phyloP scores from a whole-genome alignment of 331 rosid genomes.

The Acacia concinna region DNA sequence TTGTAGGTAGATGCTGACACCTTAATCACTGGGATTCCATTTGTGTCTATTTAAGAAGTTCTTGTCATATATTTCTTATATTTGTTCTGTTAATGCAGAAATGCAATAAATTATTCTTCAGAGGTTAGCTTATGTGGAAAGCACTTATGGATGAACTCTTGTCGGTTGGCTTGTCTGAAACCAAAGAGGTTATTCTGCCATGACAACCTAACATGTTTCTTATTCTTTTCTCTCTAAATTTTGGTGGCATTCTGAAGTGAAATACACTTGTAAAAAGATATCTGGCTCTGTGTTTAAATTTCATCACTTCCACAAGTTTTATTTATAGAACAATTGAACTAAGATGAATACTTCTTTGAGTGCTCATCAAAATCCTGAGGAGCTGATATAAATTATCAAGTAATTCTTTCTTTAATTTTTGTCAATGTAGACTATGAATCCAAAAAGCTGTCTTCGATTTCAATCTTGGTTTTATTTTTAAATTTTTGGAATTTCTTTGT shows the following conservation, averaged over 20 bases:
- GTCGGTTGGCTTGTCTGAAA: conserved; percentile 69
- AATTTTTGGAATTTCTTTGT: not conserved
- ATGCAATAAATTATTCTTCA: conserved; percentile 64
- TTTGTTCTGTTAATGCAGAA: conserved; percentile 33
- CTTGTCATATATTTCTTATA: not conserved
- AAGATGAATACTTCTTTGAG: not conserved
- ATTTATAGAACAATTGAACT: conserved; percentile 9
- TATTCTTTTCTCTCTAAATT: too few relatives aligned
- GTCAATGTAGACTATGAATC: not conserved
- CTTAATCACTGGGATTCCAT: not conserved
- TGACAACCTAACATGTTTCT: not conserved
- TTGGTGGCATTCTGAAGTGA: conserved; percentile 3
- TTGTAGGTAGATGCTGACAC: not conserved
- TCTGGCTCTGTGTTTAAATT: not conserved
- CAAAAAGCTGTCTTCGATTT: not conserved
- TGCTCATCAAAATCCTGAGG: conserved; percentile 4
- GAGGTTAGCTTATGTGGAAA: conserved; percentile 94
- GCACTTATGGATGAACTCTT: conserved; percentile 72
- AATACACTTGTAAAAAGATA: not conserved
- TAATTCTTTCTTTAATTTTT: conserved; percentile 10
- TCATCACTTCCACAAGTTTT: conserved; percentile 10
- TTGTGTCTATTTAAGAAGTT: conserved; percentile 7
- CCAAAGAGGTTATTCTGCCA: conserved; percentile 61
- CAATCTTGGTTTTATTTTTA: not conserved
- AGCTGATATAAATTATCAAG: not conserved